phyloP scores from a whole-genome alignment of 2,329 filamentous ascomycete species.

The Phialocephala subalpina region DNA sequence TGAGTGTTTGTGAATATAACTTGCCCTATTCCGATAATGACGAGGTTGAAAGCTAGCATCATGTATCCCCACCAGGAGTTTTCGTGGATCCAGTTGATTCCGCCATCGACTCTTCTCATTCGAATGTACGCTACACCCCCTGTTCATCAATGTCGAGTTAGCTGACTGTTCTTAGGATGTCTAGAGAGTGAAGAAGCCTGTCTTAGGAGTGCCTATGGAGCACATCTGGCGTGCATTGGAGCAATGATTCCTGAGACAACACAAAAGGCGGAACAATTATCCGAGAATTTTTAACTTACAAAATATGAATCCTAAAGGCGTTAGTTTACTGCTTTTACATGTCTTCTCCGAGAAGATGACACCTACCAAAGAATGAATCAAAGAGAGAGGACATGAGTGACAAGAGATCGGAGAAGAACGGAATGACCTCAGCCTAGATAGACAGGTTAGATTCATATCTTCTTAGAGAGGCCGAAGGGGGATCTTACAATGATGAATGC shows the following conservation, averaged over 20 bases:
- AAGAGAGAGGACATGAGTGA: slow-evolving; percentile 87
- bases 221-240: too few relatives aligned
- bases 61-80: slow-evolving; percentile 50
- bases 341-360: slow-evolving; percentile 88
- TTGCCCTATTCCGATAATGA: slow-evolving; percentile 75
- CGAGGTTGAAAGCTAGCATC: slow-evolving; percentile 72
- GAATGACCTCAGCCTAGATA: slow-evolving; percentile 78
- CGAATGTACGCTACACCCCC: slow-evolving; percentile 76
- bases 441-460: neutral
- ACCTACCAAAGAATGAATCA: slow-evolving; percentile 91
- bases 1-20: neutral
- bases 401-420: slow-evolving; percentile 81
- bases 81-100: slow-evolving; percentile 48
- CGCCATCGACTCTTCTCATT: slow-evolving; percentile 73
- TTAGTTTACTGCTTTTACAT: too few relatives aligned
- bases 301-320: neutral
- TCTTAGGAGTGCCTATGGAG: too few relatives aligned
- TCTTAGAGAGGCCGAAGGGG: neutral
- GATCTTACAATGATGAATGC: slow-evolving; percentile 78
- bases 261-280: too few relatives aligned
- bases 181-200: too few relatives aligned
- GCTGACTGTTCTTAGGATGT: too few relatives aligned
- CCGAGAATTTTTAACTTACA: too few relatives aligned
- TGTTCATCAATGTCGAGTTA: too few relatives aligned
- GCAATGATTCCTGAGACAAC: too few relatives aligned